Evolutionary conservation across 306 rosid species (phyloP).

Genomic region (Betula pendula): DNA sequence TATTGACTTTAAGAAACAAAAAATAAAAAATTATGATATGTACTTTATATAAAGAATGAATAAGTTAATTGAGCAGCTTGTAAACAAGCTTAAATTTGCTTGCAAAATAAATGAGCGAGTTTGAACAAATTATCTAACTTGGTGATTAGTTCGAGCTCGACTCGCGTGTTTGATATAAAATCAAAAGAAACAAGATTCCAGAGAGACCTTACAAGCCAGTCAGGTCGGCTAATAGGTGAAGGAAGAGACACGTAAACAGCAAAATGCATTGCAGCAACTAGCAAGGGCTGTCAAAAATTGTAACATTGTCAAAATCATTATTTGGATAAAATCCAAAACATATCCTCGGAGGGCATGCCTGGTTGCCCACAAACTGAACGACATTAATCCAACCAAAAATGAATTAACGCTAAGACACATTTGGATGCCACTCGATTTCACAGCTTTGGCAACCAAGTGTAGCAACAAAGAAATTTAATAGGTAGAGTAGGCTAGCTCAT

Average conservation of each 20-base stretch:
- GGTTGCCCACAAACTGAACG: neutral
- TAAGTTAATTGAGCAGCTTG: too few species aligned
- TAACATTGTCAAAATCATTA: neutral
- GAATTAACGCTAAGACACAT: neutral
- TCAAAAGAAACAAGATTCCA: neutral
- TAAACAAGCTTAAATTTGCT: too few species aligned
- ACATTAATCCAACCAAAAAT: neutral
- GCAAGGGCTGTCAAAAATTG: neutral
- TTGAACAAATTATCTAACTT: too few species aligned
- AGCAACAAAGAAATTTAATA: neutral
- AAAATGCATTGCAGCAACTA: slow-evolving; percentile 21
- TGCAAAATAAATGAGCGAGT: too few species aligned
- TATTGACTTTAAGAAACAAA: too few species aligned
- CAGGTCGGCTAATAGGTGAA: too few species aligned
- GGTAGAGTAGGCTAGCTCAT: neutral
- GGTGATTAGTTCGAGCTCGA: too few species aligned
- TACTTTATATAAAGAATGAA: too few species aligned
- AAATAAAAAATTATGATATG: too few species aligned
- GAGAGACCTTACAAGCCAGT: neutral
- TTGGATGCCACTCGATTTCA: neutral
- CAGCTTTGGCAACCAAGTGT: neutral
- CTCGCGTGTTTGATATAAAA: too few species aligned
- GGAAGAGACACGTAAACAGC: neutral
- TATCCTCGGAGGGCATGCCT: neutral
- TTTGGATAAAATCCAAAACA: neutral